Conservation (phyloP, 768 basidiomycete genomes). For the Mycena amicta region DNA sequence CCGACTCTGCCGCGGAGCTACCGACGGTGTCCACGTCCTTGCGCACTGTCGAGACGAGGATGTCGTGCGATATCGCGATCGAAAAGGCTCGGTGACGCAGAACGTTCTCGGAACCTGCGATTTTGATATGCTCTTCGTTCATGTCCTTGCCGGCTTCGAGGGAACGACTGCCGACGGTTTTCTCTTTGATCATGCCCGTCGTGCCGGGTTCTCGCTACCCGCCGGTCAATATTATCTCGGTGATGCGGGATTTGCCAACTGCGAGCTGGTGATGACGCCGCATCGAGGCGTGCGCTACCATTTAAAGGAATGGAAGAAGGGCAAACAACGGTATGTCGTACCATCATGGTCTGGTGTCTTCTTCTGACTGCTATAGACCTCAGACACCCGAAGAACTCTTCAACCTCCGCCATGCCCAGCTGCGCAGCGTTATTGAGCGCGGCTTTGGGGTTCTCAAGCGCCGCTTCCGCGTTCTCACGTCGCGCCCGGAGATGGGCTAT, state of each 20-base stretch:
- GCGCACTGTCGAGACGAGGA: constrained; percentile 13
- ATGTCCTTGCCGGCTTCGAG: constrained; percentile 38
- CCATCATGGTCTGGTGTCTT: background rate
- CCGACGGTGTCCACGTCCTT: constrained; percentile 3
- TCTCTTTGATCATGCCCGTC: constrained; percentile 28
- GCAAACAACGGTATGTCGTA: background rate
- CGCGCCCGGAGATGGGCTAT: constrained; percentile 12
- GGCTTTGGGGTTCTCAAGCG: constrained; percentile 11
- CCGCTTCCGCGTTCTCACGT: background rate
- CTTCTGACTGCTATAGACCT: constrained; percentile 12
- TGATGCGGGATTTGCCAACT: constrained; percentile 27
- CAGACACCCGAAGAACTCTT: constrained; percentile 22
- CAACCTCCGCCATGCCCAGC: constrained; percentile 22
- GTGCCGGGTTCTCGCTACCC: constrained; percentile 20
- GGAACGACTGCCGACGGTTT: constrained; percentile 34
- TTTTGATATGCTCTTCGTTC: constrained; percentile 32
- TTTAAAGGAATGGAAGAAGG: constrained; percentile 24
- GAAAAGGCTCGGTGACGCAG: constrained; percentile 30
- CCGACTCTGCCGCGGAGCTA: constrained; percentile 20
- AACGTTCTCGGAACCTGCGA: constrained; percentile 35
- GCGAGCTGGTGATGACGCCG: constrained; percentile 28
- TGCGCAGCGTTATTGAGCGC: constrained; percentile 23
- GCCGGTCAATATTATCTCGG: constrained; percentile 25
- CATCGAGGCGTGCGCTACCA: constrained; percentile 28
- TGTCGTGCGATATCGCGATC: constrained; percentile 12